phyloP scores from a whole-genome alignment of 257 asterid species.

The Solanum virginianum region DNA sequence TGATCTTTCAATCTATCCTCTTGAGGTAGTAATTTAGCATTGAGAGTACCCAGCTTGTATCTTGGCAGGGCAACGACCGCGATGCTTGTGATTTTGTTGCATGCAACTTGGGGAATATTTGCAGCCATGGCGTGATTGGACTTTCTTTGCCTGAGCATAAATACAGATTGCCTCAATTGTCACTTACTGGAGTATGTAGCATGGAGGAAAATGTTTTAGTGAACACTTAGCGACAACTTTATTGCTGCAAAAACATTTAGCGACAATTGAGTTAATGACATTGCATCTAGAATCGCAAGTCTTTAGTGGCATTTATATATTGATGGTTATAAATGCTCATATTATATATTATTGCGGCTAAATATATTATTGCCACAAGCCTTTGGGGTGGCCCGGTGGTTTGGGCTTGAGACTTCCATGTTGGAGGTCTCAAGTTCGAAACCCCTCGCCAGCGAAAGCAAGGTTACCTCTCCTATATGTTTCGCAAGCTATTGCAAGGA shows the following conservation, averaged over 20 bases:
- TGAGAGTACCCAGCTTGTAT: not conserved
- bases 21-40: not conserved
- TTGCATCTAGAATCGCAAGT: not conserved
- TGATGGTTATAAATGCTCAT: not conserved
- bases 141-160: not conserved
- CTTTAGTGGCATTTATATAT: not conserved
- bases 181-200: not conserved
- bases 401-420: too few species aligned
- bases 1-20: not conserved
- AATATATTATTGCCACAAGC: not conserved
- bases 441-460: not conserved
- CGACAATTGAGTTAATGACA: not conserved
- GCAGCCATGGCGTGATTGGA: not conserved
- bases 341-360: not conserved
- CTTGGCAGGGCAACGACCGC: not conserved
- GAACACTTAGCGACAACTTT: not conserved
- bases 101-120: not conserved
- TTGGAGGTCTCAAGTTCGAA: too few species aligned
- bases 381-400: not conserved
- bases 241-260: not conserved
- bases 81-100: not conserved
- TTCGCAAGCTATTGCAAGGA: too few species aligned
- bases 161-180: not conserved
- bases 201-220: not conserved
- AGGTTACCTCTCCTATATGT: too few species aligned